Evolutionary conservation across 2,329 filamentous ascomycete genomes (phyloP).

Genomic region (Colletotrichum liaoningense): DNA sequence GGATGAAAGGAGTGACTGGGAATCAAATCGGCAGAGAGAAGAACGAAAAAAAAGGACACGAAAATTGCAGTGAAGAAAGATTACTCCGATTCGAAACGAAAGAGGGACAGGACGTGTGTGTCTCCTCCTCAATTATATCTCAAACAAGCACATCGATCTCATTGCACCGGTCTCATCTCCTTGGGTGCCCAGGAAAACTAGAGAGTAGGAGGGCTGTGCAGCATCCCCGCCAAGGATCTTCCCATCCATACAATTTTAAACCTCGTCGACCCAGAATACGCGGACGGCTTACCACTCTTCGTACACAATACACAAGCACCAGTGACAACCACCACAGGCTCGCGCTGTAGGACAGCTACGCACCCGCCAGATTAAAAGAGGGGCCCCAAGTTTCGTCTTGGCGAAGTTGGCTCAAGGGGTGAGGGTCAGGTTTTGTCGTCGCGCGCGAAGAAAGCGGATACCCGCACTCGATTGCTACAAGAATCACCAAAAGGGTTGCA

Average conservation of each 20-base stretch:
- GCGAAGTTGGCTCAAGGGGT: background rate
- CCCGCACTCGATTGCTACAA: background rate
- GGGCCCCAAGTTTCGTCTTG: constrained; percentile 3
- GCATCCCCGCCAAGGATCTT: constrained; percentile 8
- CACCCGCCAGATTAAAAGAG: background rate
- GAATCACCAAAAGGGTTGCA: background rate
- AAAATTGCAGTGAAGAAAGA: background rate
- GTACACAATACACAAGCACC: background rate
- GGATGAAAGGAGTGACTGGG: background rate
- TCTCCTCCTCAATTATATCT: constrained; percentile 12
- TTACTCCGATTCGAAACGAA: background rate
- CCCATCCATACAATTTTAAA: constrained; percentile 20
- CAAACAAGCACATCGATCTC: constrained; percentile 4
- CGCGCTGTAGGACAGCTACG: background rate
- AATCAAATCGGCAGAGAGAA: background rate
- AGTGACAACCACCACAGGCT: background rate
- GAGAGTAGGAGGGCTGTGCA: constrained; percentile 13
- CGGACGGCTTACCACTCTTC: background rate
- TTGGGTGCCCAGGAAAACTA: background rate
- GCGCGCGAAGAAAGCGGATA: background rate
- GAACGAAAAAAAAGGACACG: background rate
- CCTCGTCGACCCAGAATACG: background rate
- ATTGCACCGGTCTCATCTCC: background rate
- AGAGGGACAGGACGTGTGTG: background rate
- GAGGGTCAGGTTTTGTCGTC: too few relatives aligned